phyloP scores from a whole-genome alignment of 1,139 yeast species.

The Fermentozyma sake region DNA sequence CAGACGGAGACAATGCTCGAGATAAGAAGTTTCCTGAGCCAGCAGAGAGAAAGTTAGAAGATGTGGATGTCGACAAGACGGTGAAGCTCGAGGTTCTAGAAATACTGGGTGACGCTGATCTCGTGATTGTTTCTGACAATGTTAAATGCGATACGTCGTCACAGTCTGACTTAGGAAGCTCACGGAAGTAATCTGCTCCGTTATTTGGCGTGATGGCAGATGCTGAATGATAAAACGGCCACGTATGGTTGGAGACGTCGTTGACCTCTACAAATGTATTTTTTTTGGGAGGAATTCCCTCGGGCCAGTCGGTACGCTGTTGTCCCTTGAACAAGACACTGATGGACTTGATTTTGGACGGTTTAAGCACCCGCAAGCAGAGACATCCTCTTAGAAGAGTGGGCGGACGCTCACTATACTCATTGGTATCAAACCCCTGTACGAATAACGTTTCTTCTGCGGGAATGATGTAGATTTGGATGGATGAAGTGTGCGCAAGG shows the following conservation, averaged over 20 bases:
- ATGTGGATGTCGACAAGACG: background rate
- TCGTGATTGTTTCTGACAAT: slow-evolving; percentile 20
- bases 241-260: slow-evolving; percentile 71
- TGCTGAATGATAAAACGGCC: slow-evolving; percentile 93
- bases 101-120: slow-evolving; percentile 18
- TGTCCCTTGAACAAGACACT: slow-evolving; percentile 63
- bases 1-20: slow-evolving; percentile 23
- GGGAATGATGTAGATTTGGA: slow-evolving; percentile 52
- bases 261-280: slow-evolving; percentile 59
- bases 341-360: slow-evolving; percentile 71
- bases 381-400: slow-evolving; percentile 81
- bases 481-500: slow-evolving; percentile 40
- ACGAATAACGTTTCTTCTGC: slow-evolving; percentile 79
- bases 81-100: slow-evolving; percentile 6
- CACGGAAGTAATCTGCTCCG: slow-evolving; percentile 52
- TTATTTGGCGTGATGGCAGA: too few relatives aligned
- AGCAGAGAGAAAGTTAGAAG: background rate
- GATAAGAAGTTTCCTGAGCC: slow-evolving; percentile 21
- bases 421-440: slow-evolving; percentile 73
- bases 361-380: slow-evolving; percentile 64
- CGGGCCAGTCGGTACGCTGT: slow-evolving; percentile 95
- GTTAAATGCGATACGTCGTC: slow-evolving; percentile 33
- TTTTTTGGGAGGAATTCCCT: slow-evolving; percentile 92
- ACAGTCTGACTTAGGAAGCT: slow-evolving; percentile 19
- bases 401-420: slow-evolving; percentile 69